Conservation (phyloP, 2,329 filamentous ascomycete genomes). For the Penicillium sp. region DNA sequence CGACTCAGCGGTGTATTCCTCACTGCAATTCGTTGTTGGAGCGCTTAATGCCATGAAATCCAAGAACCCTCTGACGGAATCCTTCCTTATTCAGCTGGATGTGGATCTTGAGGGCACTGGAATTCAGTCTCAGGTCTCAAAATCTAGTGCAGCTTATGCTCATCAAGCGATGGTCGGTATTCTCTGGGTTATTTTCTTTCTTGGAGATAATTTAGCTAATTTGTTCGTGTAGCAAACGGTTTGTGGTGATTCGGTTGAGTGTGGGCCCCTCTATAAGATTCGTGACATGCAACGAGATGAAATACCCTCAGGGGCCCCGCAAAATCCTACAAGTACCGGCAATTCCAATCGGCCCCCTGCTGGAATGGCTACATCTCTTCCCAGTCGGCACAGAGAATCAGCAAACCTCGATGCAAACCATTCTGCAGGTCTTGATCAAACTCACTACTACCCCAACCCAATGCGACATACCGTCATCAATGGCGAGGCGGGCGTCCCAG, state of each 20-base stretch:
- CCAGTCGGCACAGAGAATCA: constrained; percentile 25
- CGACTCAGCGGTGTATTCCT: constrained; percentile 73
- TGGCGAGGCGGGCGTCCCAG: not conserved
- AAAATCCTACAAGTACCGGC: constrained; percentile 2
- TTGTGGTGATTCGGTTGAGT: constrained; percentile 11
- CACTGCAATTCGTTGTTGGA: constrained; percentile 83
- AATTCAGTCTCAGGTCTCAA: constrained; percentile 26
- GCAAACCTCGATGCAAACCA: not conserved
- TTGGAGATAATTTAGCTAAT: constrained; percentile 1
- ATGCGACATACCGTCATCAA: constrained; percentile 5
- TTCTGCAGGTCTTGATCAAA: constrained; percentile 1
- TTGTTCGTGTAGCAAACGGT: constrained; percentile 9
- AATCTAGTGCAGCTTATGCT: constrained; percentile 7
- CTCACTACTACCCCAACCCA: constrained; percentile 10
- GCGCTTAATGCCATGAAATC: constrained; percentile 88
- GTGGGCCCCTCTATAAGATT: constrained; percentile 9
- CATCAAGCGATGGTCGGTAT: constrained; percentile 16
- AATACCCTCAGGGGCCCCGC: not conserved
- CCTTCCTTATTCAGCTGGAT: constrained; percentile 89
- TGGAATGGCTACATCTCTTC: constrained; percentile 22
- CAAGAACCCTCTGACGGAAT: constrained; percentile 88
- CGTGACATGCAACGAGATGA: constrained; percentile 6
- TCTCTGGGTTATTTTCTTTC: not conserved
- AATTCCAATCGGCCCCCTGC: constrained; percentile 4
- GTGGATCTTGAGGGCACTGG: constrained; percentile 73